Conservation (phyloP, 257 asterid genomes). For the Gentiana dahurica region DNA sequence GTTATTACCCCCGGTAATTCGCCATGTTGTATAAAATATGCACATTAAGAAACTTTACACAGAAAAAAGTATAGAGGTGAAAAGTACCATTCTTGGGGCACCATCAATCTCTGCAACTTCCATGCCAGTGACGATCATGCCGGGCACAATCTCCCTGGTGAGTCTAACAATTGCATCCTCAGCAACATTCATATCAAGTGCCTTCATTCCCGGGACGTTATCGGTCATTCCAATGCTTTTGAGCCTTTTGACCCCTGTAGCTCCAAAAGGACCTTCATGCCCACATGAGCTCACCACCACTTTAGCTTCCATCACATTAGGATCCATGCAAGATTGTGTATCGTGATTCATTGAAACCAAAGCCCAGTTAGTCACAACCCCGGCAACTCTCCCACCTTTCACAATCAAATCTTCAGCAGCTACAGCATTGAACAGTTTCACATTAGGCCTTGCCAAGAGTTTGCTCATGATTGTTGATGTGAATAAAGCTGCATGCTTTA, state of each 20-base stretch:
- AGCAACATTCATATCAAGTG: conserved; percentile 86
- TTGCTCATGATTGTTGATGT: conserved; percentile 93
- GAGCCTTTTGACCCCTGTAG: conserved; percentile 85
- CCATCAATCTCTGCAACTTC: conserved; percentile 96
- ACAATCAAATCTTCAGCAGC: conserved; percentile 95
- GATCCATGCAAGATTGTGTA: conserved; percentile 96
- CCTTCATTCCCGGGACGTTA: conserved; percentile 86
- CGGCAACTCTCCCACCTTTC: conserved; percentile 59
- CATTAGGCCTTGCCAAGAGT: conserved; percentile 75
- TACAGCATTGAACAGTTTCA: conserved; percentile 82
- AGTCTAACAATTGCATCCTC: conserved; percentile 87
- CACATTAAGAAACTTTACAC: too few relatives aligned
- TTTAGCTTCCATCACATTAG: conserved; percentile 84
- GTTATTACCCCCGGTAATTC: too few relatives aligned
- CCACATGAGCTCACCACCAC: conserved; percentile 91
- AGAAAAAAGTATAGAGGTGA: neutral
- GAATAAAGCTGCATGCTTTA: conserved; percentile 86
- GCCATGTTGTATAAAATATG: too few relatives aligned
- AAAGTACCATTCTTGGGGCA: conserved; percentile 75
- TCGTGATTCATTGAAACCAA: conserved; percentile 84
- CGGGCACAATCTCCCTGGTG: conserved; percentile 83
- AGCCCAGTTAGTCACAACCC: conserved; percentile 94
- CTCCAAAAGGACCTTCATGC: conserved; percentile 94
- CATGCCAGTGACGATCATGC: conserved; percentile 96
- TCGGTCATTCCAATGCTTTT: conserved; percentile 89